Conservation (phyloP, 768 basidiomycete genomes). For the Udeniomyces megalosporus region DNA sequence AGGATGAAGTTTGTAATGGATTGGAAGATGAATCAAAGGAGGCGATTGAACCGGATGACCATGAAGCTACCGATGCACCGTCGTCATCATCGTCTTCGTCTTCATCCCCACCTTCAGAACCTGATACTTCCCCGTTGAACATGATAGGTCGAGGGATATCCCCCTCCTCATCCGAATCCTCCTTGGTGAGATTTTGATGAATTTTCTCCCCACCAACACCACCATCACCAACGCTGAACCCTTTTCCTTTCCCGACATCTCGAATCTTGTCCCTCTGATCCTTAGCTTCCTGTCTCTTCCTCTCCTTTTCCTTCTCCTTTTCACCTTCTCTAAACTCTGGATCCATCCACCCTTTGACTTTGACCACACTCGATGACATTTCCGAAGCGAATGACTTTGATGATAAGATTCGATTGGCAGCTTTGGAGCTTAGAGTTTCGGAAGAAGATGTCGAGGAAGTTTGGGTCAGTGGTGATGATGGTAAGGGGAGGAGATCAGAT, state of each 20-base stretch:
- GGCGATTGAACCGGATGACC: conserved; percentile 11
- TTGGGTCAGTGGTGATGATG: background rate
- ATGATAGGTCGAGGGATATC: too few relatives aligned
- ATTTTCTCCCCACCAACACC: background rate
- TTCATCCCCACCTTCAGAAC: background rate
- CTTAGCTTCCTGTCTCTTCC: background rate
- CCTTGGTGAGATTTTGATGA: background rate
- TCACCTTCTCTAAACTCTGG: conserved; percentile 2
- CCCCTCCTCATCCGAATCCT: too few relatives aligned
- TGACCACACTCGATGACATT: background rate
- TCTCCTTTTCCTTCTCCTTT: conserved; percentile 3
- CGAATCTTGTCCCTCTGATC: background rate
- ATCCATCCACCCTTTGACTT: conserved; percentile 4
- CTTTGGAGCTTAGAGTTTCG: conserved; percentile 1
- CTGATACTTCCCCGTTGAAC: background rate
- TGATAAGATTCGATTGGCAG: conserved; percentile 10
- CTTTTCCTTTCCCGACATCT: too few relatives aligned
- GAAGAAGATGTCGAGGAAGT: background rate
- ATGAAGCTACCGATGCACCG: background rate
- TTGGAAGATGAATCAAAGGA: background rate
- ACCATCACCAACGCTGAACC: background rate
- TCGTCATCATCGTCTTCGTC: conserved; percentile 10
- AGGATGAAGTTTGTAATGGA: too few relatives aligned
- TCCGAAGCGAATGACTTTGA: conserved; percentile 12
- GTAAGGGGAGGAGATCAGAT: background rate